These are phyloP conservation scores for Diaporthe vaccinii DNA, from an alignment of 2,329 filamentous ascomycete genomes.

Conservation along the genomic window DNA sequence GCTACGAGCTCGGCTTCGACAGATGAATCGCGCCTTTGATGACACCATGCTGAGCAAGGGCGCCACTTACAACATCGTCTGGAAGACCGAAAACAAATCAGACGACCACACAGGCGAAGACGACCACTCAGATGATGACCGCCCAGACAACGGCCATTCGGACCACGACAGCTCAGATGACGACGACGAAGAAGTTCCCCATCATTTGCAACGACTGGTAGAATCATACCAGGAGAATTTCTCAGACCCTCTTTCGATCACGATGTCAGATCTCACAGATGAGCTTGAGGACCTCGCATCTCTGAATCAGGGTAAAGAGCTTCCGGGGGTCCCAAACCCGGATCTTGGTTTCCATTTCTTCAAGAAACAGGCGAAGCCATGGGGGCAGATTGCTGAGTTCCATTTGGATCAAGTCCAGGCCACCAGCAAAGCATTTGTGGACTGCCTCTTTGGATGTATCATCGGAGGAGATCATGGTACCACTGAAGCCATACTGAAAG, in stretches of 20 bases:
- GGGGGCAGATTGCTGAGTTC: neutral
- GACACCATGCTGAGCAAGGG: conserved; percentile 1
- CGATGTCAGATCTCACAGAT: neutral
- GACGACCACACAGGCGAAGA: neutral
- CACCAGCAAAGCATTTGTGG: neutral
- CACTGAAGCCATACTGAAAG: neutral
- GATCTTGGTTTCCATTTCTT: neutral
- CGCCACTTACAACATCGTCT: neutral
- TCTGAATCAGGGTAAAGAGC: neutral
- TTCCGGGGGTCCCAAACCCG: conserved; percentile 7
- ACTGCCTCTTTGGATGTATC: neutral
- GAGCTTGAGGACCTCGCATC: neutral
- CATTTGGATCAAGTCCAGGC: neutral
- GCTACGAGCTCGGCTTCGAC: conserved; percentile 13
- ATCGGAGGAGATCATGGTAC: neutral
- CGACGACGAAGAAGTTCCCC: neutral
- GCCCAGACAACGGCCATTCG: neutral
- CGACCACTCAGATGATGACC: neutral
- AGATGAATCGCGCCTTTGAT: conserved; percentile 28
- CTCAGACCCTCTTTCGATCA: neutral
- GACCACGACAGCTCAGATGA: neutral
- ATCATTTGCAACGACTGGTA: neutral
- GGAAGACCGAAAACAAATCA: neutral
- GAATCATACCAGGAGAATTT: neutral
- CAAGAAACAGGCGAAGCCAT: neutral